Percentiles rank a stretch among this genome's conserved stretches.
phyloP scores from a whole-genome alignment of 2,329 filamentous ascomycete species.

The Tympanopsis confertula region DNA sequence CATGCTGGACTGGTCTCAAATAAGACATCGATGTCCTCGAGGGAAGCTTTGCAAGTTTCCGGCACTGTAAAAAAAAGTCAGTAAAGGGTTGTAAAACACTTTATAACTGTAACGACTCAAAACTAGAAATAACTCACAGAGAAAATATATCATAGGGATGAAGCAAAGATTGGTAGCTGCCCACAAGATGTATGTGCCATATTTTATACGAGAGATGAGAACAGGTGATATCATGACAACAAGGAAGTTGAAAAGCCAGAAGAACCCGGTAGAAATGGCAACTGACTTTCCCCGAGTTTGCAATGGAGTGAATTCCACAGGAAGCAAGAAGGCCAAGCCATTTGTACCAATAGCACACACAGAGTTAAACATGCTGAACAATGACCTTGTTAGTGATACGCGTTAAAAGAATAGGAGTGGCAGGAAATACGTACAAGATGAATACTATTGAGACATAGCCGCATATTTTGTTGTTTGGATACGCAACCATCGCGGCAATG shows the following conservation, averaged over 20 bases:
- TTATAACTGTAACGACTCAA: no score
- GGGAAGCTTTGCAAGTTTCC: not conserved
- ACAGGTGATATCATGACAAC: not conserved
- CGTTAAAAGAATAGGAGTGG: not conserved
- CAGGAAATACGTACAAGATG: not conserved
- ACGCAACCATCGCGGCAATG: not conserved
- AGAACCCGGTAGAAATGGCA: not conserved
- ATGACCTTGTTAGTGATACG: no score
- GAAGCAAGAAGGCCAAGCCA: not conserved
- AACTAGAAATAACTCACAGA: no score
- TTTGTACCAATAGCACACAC: no score
- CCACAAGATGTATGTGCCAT: not conserved
- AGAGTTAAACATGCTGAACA: no score
- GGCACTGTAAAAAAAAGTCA: constrained; percentile 1
- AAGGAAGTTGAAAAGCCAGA: not conserved
- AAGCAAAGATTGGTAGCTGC: not conserved
- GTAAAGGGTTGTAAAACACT: no score
- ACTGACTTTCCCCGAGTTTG: not conserved
- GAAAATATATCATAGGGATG: not conserved
- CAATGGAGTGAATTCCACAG: not conserved
- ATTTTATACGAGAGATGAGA: not conserved
- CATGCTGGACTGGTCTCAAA: constrained; percentile 2
- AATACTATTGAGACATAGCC: not conserved
- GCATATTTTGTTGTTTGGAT: not conserved
- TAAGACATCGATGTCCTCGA: constrained; percentile 2